phyloP scores from a whole-genome alignment of 495 filamentous ascomycete genomes.

The Podospora fimiseda region DNA sequence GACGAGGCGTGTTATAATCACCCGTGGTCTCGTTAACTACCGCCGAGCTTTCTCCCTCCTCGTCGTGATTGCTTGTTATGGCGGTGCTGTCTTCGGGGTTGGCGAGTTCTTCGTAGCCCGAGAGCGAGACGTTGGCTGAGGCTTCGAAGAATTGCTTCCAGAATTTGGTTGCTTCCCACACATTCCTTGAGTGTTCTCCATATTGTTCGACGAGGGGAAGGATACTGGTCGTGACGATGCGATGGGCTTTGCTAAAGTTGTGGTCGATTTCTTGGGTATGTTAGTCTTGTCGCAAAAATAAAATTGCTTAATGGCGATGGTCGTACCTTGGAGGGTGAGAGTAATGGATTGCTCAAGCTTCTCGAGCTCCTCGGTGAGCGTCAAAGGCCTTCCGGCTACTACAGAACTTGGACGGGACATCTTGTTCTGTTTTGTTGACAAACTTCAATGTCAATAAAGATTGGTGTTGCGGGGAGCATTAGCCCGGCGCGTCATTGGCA shows the following conservation, averaged over 20 bases:
- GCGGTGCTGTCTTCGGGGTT: slow-evolving; percentile 47
- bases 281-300: slow-evolving; percentile 6
- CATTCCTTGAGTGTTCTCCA: slow-evolving; percentile 82
- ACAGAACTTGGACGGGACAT: slow-evolving; percentile 44
- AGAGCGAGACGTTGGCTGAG: slow-evolving; percentile 93
- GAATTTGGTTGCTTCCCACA: slow-evolving; percentile 98
- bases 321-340: slow-evolving; percentile 81
- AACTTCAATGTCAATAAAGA: slow-evolving; percentile 13
- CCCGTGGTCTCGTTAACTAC: slow-evolving; percentile 38
- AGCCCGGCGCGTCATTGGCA: slow-evolving; percentile 7
- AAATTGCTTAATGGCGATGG: not conserved
- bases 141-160: slow-evolving; percentile 99
- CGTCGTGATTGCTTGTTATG: too few relatives aligned
- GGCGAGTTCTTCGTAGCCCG: slow-evolving; percentile 80
- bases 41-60: too few relatives aligned
- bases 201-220: slow-evolving; percentile 95
- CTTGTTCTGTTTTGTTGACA: slow-evolving; percentile 14
- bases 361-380: slow-evolving; percentile 90
- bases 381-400: slow-evolving; percentile 55
- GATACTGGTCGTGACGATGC: slow-evolving; percentile 91
- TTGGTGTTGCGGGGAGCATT: not conserved
- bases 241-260: slow-evolving; percentile 95
- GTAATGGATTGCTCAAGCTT: slow-evolving; percentile 96
- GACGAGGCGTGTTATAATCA: slow-evolving; percentile 35
- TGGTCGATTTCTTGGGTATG: slow-evolving; percentile 76